Evolutionary conservation across 768 basidiomycete genomes (phyloP), one percentile per base, ranked within the genome.

Genomic region (Naganishia onofrii): DNA sequence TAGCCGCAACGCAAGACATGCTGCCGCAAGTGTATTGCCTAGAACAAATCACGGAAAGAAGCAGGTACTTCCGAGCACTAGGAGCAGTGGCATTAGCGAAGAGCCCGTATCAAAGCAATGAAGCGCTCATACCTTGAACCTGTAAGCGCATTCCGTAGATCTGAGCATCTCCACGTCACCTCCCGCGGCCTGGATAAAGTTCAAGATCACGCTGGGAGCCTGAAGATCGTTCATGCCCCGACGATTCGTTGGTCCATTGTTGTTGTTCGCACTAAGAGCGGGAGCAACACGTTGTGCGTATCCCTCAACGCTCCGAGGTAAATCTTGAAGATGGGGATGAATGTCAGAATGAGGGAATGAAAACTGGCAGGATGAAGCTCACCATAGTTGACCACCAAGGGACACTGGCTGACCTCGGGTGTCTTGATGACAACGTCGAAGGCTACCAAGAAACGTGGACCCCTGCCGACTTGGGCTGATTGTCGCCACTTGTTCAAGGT

Each of bases 131-230:
- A 79, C 80, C 72, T 82, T 82, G 74, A 82, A 82, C 23, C 78
- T 74, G 86, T 95, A 97, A 83, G 93, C 95, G 85, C 93, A 95
- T 84, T 98, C 95, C 85, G 97, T 97, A 75, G 91, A 91, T 77
- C 95, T 87, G 72, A 98, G 84, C 93, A 97, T 96, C 83, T 98
- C 95, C 67, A 97, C 94, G 80, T 98, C 95, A 51, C 93, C 94
- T 34, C 94, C 93, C 17, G 93, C 93, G 67, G 94, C 95, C 68
- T 94, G 96, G 72, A 98, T 94, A 76, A 98, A 93, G 81, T 95
- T 98, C 78, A 99, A 86, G 71, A 96, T 86, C 66, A 97, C 90
- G 32, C 95, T 96, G 19, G 60, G 53, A 2, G 34, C 23, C 48
- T 28, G 46, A 4, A 28, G 31, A 34, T 44, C 52, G 52, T 54